Evolutionary conservation across 805 yeast species (phyloP).

Genomic region (Lipomyces oligophaga): DNA sequence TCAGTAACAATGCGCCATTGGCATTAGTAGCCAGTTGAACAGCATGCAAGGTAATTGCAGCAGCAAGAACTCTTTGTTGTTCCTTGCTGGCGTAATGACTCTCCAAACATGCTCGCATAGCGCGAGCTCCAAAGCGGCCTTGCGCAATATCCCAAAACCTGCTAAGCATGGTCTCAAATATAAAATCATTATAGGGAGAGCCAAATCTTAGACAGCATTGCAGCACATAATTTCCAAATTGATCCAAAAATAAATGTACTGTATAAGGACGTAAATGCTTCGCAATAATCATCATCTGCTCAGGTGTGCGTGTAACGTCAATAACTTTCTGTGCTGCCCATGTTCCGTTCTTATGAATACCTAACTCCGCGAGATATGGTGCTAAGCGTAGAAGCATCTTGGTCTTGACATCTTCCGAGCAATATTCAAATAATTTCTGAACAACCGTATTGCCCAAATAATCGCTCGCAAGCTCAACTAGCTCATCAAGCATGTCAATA

Average conservation of each 20-base stretch:
- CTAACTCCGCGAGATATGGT: slow-evolving; percentile 82
- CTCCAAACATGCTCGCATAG: slow-evolving; percentile 89
- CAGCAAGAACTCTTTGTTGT: slow-evolving; percentile 68
- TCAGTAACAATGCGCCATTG: slow-evolving; percentile 83
- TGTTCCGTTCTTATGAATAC: slow-evolving; percentile 95
- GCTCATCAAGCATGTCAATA: slow-evolving; percentile 76
- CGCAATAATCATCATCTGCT: slow-evolving; percentile 63
- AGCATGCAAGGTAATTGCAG: slow-evolving; percentile 72
- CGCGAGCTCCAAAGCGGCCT: slow-evolving; percentile 92
- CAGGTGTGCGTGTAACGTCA: slow-evolving; percentile 60
- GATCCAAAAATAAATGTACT: slow-evolving; percentile 84
- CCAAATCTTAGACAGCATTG: slow-evolving; percentile 93
- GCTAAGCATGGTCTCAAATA: slow-evolving; percentile 75
- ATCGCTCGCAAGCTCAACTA: slow-evolving; percentile 87
- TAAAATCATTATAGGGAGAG: slow-evolving; percentile 81
- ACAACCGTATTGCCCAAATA: slow-evolving; percentile 94
- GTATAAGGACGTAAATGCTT: slow-evolving; percentile 73
- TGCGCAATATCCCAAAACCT: slow-evolving; percentile 76
- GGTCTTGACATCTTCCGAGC: slow-evolving; percentile 68
- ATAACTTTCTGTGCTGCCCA: slow-evolving; percentile 99
- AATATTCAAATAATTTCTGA: slow-evolving; percentile 76
- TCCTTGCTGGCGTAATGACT: slow-evolving; percentile 63
- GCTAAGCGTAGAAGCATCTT: slow-evolving; percentile 74
- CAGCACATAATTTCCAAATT: slow-evolving; percentile 92
- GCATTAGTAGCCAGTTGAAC: slow-evolving; percentile 75